Percentiles rank a stretch among this genome's conserved stretches.
Conservation (phyloP, 148 eudicot species). For the Talinum fruticosum region DNA sequence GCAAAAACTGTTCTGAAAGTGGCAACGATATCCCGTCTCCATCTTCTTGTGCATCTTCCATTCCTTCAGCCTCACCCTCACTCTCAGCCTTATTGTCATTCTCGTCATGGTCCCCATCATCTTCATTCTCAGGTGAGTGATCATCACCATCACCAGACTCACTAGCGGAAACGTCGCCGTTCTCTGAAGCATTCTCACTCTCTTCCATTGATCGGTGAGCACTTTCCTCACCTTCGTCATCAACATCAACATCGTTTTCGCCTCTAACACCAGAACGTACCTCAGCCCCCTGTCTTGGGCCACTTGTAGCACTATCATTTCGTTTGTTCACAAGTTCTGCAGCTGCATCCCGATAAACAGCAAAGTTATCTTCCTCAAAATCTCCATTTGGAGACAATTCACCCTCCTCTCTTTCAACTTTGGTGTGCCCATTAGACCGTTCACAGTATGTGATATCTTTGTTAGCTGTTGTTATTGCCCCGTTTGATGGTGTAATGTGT, state of each 20-base stretch:
- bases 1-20: slow-evolving; percentile 44
- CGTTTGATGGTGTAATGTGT: slow-evolving; percentile 36
- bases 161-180: slow-evolving; percentile 67
- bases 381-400: slow-evolving; percentile 74
- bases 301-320: slow-evolving; percentile 33
- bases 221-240: slow-evolving; percentile 65
- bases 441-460: slow-evolving; percentile 31
- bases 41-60: slow-evolving; percentile 55
- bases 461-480: slow-evolving; percentile 31
- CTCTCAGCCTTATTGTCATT: slow-evolving; percentile 65
- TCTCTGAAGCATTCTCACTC: slow-evolving; percentile 74
- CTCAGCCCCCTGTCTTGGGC: slow-evolving; percentile 28
- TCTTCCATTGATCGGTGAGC: slow-evolving; percentile 61
- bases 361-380: slow-evolving; percentile 58
- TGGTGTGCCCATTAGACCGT: slow-evolving; percentile 37
- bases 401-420: slow-evolving; percentile 80
- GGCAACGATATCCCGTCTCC: slow-evolving; percentile 42
- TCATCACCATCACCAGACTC: slow-evolving; percentile 79
- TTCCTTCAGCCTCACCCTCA: slow-evolving; percentile 74
- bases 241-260: slow-evolving; percentile 47
- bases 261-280: slow-evolving; percentile 31
- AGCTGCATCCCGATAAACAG: slow-evolving; percentile 40
- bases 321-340: slow-evolving; percentile 32
- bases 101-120: slow-evolving; percentile 46
- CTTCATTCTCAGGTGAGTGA: slow-evolving; percentile 59